A percentile compares a stretch with the other conserved stretches of the same genome.
Evolutionary conservation across 306 rosid species (phyloP).

Genomic region (Albizia julibrissin): DNA sequence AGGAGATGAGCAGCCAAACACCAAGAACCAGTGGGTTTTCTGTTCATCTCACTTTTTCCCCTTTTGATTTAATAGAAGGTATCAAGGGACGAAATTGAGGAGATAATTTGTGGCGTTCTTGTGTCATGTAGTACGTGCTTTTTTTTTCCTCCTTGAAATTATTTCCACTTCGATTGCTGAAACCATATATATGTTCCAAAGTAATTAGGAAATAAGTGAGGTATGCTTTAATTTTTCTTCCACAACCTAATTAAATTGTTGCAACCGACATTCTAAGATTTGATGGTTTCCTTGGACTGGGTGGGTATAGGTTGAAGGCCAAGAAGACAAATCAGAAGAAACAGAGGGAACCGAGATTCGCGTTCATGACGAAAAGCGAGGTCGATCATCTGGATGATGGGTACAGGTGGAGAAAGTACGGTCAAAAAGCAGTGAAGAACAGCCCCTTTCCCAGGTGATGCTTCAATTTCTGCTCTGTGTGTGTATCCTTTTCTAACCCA

Average conservation of each 20-base stretch:
- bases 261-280: constrained; percentile 22
- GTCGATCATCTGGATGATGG: constrained; percentile 99
- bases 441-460: constrained; percentile 89
- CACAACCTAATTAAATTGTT: background rate
- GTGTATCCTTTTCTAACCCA: background rate
- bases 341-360: constrained; percentile 79
- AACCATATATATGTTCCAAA: background rate
- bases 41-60: background rate
- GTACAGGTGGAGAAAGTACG: constrained; percentile 98
- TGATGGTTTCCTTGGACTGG: constrained; percentile 37
- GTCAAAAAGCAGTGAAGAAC: constrained; percentile 96
- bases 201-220: background rate
- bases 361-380: constrained; percentile 97
- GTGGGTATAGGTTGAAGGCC: constrained; percentile 54
- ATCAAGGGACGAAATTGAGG: constrained; percentile 11
- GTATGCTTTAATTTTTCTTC: background rate
- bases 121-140: constrained; percentile 1
- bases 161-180: background rate
- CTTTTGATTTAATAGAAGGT: background rate
- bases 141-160: background rate
- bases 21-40: constrained; percentile 61
- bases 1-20: constrained; percentile 37
- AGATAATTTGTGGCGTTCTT: constrained; percentile 3
- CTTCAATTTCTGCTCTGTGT: background rate
- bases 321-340: constrained; percentile 78